Evolutionary conservation across 306 rosid genomes (phyloP).

Genomic region (Inga laurina): DNA sequence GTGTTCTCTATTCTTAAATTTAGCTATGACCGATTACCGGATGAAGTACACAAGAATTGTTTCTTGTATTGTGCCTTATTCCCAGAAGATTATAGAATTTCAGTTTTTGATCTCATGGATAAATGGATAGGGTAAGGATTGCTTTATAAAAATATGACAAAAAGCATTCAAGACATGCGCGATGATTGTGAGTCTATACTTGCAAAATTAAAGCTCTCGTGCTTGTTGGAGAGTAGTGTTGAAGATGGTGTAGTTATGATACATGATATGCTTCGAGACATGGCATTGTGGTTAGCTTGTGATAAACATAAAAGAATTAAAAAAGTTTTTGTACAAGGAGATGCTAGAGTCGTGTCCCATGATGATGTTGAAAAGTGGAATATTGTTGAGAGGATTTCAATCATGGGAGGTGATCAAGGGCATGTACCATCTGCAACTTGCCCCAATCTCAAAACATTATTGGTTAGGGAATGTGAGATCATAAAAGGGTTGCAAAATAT

Average conservation of each 20-base stretch:
- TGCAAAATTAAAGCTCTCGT: slow-evolving; percentile 2
- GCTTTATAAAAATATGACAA: not conserved
- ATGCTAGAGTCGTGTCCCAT: not conserved
- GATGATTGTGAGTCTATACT: not conserved
- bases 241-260: not conserved
- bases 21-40: not conserved
- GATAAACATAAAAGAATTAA: not conserved
- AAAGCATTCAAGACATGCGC: not conserved
- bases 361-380: not conserved
- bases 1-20: not conserved
- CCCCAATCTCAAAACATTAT: not conserved
- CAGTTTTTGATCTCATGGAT: not conserved
- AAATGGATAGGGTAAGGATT: not conserved
- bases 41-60: not conserved
- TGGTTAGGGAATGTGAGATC: not conserved
- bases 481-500: not conserved
- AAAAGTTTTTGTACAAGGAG: not conserved
- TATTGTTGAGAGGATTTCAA: not conserved
- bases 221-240: slow-evolving; percentile 5
- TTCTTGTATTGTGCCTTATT: not conserved
- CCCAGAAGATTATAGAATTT: not conserved
- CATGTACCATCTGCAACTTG: not conserved
- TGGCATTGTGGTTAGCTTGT: not conserved
- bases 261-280: not conserved
- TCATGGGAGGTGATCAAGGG: not conserved